Evolutionary conservation across 306 rosid genomes (phyloP).

Genomic region (Styphnolobium japonicum): DNA sequence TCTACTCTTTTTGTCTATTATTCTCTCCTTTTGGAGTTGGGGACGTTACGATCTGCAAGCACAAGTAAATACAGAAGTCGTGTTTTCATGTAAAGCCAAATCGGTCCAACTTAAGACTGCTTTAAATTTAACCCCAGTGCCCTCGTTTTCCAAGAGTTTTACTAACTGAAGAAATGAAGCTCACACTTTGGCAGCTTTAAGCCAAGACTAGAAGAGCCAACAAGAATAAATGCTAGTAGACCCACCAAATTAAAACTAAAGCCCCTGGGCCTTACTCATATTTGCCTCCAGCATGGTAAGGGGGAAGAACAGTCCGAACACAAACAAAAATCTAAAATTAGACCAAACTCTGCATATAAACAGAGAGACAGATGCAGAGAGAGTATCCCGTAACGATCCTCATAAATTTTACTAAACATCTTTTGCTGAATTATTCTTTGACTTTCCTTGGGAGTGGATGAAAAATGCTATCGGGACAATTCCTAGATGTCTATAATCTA

Average conservation of each 20-base stretch:
- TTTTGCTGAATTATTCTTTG: not conserved
- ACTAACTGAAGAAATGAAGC: not conserved
- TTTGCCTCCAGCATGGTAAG: not conserved
- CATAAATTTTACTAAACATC: not conserved
- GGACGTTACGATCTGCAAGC: conserved; percentile 2
- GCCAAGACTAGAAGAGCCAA: not conserved
- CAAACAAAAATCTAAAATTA: not conserved
- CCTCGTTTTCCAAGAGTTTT: not conserved
- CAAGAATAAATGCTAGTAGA: not conserved
- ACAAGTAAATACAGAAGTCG: not conserved
- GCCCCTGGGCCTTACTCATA: not conserved
- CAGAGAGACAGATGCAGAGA: not conserved
- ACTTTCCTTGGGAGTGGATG: not conserved
- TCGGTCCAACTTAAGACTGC: not conserved
- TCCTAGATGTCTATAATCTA: not conserved
- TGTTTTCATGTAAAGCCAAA: not conserved
- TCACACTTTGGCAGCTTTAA: not conserved
- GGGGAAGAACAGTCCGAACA: not conserved
- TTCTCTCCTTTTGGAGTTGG: conserved; percentile 10
- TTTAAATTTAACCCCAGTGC: not conserved
- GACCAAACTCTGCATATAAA: not conserved
- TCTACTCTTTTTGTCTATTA: not conserved
- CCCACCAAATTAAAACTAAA: not conserved
- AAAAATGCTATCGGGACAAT: not conserved
- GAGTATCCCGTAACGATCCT: not conserved